Percentiles rank a stretch among this genome's conserved stretches.
Conservation (phyloP, 2,329 filamentous ascomycete genomes). For the Dactylellina cionopaga region DNA sequence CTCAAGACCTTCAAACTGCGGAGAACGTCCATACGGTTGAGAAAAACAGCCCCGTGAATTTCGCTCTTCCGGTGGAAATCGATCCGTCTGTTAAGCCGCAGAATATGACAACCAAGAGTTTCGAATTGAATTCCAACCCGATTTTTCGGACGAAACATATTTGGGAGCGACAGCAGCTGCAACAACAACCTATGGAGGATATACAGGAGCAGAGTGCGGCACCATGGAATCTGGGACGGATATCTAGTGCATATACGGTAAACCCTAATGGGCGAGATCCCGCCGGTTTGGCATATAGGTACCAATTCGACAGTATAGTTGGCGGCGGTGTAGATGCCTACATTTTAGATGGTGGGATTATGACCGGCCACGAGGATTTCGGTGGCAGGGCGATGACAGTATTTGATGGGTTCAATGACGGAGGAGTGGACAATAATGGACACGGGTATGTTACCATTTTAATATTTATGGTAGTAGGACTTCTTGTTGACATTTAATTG, state of each 20-base stretch:
- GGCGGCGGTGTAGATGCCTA: constrained; percentile 25
- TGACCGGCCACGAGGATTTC: background rate
- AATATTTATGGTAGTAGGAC: background rate
- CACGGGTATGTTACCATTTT: constrained; percentile 28
- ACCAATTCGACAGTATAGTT: constrained; percentile 17
- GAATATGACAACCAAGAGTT: no score
- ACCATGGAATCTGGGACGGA: constrained; percentile 57
- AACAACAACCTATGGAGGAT: no score
- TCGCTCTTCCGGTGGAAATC: no score
- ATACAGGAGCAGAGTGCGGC: constrained; percentile 30
- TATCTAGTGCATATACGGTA: no score
- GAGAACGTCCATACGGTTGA: background rate
- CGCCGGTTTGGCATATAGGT: background rate
- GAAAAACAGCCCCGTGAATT: background rate
- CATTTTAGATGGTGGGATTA: constrained; percentile 2
- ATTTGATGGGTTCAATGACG: constrained; percentile 58
- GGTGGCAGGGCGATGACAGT: constrained; percentile 2
- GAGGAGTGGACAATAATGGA: constrained; percentile 4
- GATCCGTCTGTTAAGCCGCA: no score
- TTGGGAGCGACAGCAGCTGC: no score
- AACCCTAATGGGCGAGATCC: background rate
- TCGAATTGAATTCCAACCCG: no score
- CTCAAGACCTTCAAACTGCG: background rate
- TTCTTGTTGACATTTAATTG: background rate
- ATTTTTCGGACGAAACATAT: no score